These are phyloP conservation scores for Colletotrichum magnum DNA, from an alignment of 2,329 filamentous ascomycete genomes.

Conservation along the genomic window DNA sequence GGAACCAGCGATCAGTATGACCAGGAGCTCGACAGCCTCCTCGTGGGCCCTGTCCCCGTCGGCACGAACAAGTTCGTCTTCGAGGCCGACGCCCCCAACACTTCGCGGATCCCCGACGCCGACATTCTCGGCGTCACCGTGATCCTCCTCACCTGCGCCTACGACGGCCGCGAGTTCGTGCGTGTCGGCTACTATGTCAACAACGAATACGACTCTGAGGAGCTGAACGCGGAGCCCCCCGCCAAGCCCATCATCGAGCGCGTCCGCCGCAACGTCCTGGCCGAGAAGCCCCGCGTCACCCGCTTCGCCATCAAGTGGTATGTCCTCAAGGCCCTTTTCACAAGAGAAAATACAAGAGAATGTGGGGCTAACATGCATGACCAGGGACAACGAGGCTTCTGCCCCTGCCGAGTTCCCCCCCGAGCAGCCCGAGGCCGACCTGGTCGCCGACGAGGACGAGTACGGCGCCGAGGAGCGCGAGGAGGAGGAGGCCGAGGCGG, in stretches of 20 bases:
- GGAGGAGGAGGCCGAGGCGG: constrained; percentile 71
- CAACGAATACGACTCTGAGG: constrained; percentile 97
- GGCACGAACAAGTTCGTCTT: constrained; percentile 99
- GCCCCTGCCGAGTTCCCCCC: constrained; percentile 96
- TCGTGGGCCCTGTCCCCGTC: constrained; percentile 97
- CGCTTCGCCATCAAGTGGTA: constrained; percentile 99
- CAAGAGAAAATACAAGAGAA: background rate
- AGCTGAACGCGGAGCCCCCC: constrained; percentile 89
- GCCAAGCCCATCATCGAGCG: constrained; percentile 94
- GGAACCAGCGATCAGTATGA: constrained; percentile 89
- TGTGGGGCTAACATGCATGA: constrained; percentile 29
- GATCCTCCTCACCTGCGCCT: constrained; percentile 94
- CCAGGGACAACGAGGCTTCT: constrained; percentile 96
- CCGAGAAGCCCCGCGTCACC: constrained; percentile 97
- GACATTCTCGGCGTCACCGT: constrained; percentile 98
- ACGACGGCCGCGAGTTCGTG: constrained; percentile 96
- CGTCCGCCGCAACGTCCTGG: constrained; percentile 91
- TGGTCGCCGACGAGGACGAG: constrained; percentile 84
- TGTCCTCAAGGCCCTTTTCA: constrained; percentile 46
- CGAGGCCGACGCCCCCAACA: constrained; percentile 93
- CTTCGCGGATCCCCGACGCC: constrained; percentile 89
- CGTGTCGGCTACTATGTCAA: constrained; percentile 99
- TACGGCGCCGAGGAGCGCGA: constrained; percentile 94
- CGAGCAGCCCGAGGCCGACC: constrained; percentile 96
- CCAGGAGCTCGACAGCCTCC: constrained; percentile 96